These are phyloP conservation scores for Plasmodium adleri DNA, from an alignment of 169 alveolate species.

Conservation along the genomic window DNA sequence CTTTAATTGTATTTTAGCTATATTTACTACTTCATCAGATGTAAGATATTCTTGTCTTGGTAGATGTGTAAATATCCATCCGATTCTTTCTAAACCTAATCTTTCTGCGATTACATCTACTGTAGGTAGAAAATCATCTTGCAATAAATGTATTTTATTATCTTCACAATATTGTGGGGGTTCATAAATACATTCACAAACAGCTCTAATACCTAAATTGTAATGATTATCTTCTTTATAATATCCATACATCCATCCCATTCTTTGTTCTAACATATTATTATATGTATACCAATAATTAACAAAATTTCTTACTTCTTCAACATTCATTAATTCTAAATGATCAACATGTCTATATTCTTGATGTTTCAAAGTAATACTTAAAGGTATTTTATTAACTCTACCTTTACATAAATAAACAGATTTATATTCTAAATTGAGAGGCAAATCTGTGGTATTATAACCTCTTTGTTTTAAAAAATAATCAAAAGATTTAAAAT, in stretches of 20 bases:
- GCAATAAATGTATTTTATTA: constrained; percentile 75
- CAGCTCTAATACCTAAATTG: constrained; percentile 97
- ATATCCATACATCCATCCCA: constrained; percentile 98
- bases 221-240: constrained; percentile 97
- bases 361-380: constrained; percentile 96
- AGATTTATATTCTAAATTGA: constrained; percentile 35
- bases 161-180: constrained; percentile 95
- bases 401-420: constrained; percentile 23
- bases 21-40: constrained; percentile 92
- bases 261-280: constrained; percentile 93
- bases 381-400: constrained; percentile 92
- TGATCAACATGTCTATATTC: constrained; percentile 98
- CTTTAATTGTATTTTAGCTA: constrained; percentile 81
- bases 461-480: constrained; percentile 85
- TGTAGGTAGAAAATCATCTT: constrained; percentile 81
- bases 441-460: constrained; percentile 86
- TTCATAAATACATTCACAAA: constrained; percentile 97
- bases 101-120: constrained; percentile 95
- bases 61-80: constrained; percentile 95
- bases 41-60: constrained; percentile 95
- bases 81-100: constrained; percentile 95
- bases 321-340: constrained; percentile 95
- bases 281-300: constrained; percentile 92
- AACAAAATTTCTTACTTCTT: constrained; percentile 94
- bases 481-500: constrained; percentile 89